These are phyloP conservation scores for Melaleuca alternifolia DNA, from an alignment of 345 rosid genomes.

Conservation along the genomic window DNA sequence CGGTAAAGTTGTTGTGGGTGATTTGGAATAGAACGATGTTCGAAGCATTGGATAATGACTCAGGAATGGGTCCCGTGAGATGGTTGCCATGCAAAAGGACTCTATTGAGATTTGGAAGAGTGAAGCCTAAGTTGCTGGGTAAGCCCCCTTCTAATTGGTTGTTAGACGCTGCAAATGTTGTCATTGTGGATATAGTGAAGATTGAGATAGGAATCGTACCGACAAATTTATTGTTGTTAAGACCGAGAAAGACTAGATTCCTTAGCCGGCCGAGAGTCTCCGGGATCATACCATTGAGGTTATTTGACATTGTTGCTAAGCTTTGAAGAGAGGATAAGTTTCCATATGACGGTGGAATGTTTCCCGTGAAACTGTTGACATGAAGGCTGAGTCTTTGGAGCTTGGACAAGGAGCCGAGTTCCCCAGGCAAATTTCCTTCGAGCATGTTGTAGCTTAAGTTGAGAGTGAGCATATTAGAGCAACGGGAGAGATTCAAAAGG, in stretches of 20 bases:
- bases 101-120: neutral
- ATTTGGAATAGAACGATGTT: neutral
- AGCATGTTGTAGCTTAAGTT: neutral
- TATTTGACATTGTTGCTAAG: fast-evolving
- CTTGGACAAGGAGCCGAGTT: slow-evolving; percentile 2
- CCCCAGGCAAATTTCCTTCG: neutral
- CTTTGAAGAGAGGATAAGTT: neutral
- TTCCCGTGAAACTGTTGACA: neutral
- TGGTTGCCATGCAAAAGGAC: fast-evolving
- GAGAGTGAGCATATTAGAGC: neutral
- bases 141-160: slow-evolving; percentile 10
- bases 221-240: neutral
- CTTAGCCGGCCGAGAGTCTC: neutral
- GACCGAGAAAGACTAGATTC: neutral
- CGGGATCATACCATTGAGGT: neutral
- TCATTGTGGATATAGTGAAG: neutral
- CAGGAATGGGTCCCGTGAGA: neutral
- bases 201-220: slow-evolving; percentile 11
- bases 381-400: neutral
- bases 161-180: fast-evolving
- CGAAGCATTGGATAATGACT: neutral
- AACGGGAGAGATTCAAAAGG: slow-evolving; percentile 2
- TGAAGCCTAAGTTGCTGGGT: neutral
- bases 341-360: slow-evolving; percentile 1
- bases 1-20: neutral